A percentile compares a stretch with the other conserved stretches of the same genome.
phyloP scores from a whole-genome alignment of 805 yeast genomes.

The Kazachstania bromeliacearum region DNA sequence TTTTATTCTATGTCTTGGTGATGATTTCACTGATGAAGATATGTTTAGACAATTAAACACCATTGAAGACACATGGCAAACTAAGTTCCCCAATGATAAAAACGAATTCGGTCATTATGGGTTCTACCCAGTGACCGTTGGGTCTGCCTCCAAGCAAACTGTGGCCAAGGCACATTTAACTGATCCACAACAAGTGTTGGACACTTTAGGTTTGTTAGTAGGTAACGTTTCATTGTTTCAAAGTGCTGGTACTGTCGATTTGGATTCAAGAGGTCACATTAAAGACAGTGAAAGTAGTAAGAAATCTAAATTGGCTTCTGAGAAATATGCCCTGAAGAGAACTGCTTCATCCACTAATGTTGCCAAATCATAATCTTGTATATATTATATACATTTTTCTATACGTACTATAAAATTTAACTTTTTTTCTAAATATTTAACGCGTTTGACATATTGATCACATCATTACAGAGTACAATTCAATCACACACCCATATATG shows the following conservation, averaged over 20 bases:
- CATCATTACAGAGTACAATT: too few relatives aligned
- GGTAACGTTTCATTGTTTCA: slow-evolving; percentile 75
- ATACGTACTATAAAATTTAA: too few relatives aligned
- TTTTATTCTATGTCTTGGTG: slow-evolving; percentile 85
- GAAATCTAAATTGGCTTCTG: slow-evolving; percentile 29
- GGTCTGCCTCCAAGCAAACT: slow-evolving; percentile 82
- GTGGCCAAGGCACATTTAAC: slow-evolving; percentile 76
- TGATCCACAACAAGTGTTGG: slow-evolving; percentile 77
- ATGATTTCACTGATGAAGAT: slow-evolving; percentile 95
- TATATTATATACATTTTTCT: too few relatives aligned
- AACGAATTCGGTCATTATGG: slow-evolving; percentile 49
- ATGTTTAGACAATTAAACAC: slow-evolving; percentile 76
- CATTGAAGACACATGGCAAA: slow-evolving; percentile 40
- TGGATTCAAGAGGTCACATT: slow-evolving; percentile 72
- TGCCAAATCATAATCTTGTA: not conserved
- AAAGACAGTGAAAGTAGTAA: slow-evolving; percentile 34
- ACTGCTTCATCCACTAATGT: slow-evolving; percentile 15
- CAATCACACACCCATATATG: too few relatives aligned
- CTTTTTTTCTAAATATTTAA: too few relatives aligned
- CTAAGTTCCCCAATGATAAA: slow-evolving; percentile 31
- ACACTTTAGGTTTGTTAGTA: slow-evolving; percentile 67
- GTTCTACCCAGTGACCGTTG: slow-evolving; percentile 80
- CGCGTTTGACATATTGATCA: too few relatives aligned
- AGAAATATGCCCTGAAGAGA: slow-evolving; percentile 22
- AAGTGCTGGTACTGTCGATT: slow-evolving; percentile 63